Conservation (phyloP, 192 early-diverging fungal genomes). For the Mortierella alpina region DNA sequence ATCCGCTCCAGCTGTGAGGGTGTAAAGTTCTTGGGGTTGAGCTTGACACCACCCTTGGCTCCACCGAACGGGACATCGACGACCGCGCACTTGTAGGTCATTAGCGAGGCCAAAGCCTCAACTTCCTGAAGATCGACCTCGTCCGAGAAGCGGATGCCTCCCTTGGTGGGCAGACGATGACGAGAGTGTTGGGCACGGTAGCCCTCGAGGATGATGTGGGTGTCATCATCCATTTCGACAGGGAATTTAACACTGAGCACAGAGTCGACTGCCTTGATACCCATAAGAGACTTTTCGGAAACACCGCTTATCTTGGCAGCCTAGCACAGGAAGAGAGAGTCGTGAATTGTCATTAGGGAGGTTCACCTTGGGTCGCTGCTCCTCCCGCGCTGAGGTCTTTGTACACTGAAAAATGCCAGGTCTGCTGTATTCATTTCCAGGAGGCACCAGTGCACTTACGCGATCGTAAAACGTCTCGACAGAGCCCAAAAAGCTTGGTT, state of each 20-base stretch:
- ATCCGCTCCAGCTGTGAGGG: slow-evolving; percentile 79
- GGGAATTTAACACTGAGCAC: slow-evolving; percentile 83
- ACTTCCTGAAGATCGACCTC: slow-evolving; percentile 87
- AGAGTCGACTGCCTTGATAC: slow-evolving; percentile 78
- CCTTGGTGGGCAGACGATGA: slow-evolving; percentile 82
- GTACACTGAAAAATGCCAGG: too few relatives aligned
- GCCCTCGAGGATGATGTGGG: slow-evolving; percentile 76
- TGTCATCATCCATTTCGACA: slow-evolving; percentile 73
- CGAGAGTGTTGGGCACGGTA: slow-evolving; percentile 89
- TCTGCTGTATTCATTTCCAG: neutral
- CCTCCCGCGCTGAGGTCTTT: neutral
- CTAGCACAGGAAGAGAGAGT: slow-evolving; percentile 5
- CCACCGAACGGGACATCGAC: slow-evolving; percentile 85
- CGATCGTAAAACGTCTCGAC: slow-evolving; percentile 79
- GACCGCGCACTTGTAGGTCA: slow-evolving; percentile 90
- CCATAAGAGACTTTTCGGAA: slow-evolving; percentile 65
- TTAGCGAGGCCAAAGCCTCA: slow-evolving; percentile 82
- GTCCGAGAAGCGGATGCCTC: slow-evolving; percentile 83
- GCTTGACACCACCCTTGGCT: slow-evolving; percentile 87
- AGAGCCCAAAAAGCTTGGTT: slow-evolving; percentile 78
- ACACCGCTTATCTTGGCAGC: slow-evolving; percentile 76
- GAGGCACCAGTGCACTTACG: slow-evolving; percentile 18
- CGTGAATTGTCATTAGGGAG: neutral
- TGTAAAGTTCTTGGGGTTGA: slow-evolving; percentile 83
- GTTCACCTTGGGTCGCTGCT: neutral